Base-by-base conservation (phyloP, 345 rosid species). In the Mallotus nudiflorus region DNA sequence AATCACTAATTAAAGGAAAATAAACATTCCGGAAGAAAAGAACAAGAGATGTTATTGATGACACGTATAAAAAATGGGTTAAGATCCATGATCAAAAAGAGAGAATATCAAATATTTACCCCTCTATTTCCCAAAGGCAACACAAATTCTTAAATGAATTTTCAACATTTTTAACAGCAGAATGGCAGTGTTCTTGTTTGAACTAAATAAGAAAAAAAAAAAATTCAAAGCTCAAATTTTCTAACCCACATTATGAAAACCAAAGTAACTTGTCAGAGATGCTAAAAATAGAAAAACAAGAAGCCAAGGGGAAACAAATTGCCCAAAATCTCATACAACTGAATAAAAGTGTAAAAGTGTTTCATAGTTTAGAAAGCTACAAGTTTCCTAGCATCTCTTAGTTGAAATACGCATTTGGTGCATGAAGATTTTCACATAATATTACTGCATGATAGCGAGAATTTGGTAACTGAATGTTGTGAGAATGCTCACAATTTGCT, bases 381-480 rank as follows among this genome's bases (percentile, higher is more conserved):
- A 14, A 52, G 61, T 52, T 49, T 24, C 20, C 13, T 14, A 35
- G 29, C 31, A 40, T 15, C 24, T 27, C 15, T 1, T 40, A 28
- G 22, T 27, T 16, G 31, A 22, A 37, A 33, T 37, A 4, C 28
- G 71, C 24, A 54, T 19, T 19, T 55, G 53, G 52, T 22, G 29
- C 62, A 56, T 11, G 45, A 16, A 59, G 19, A 18, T 55, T 33
- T 33, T 59, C 39, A 57, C 62, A 15, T 31, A 46, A 60, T 1
- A 39, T 67, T 25, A 67, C 13, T 28, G 55, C 65, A 57, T 19
- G 44, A 68, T 42, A 37, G 16, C 16, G 22, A 55, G 19, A 68
- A 28, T 55, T 44, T 28, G 42, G 45, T 62, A 2, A 7, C 1
- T 40, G 16, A 14, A 54, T 54, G 18, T 22, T 56, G n/a, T 33